Evolutionary conservation across 1,284 basidiomycete genomes (phyloP).

Genomic region (Rhodotorula sp.): DNA sequence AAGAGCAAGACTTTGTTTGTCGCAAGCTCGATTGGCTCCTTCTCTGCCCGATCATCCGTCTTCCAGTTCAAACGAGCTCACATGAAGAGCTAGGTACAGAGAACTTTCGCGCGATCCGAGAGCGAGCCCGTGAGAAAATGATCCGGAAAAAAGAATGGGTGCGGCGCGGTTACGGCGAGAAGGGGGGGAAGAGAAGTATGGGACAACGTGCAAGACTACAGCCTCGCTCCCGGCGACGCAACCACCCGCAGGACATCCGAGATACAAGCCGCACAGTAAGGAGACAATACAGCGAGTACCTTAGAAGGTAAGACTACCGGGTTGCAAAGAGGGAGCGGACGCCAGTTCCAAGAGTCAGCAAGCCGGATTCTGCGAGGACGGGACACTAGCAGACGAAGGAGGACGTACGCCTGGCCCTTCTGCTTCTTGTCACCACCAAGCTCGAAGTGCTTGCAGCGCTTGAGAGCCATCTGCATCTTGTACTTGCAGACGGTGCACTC

Average conservation of each 20-base stretch:
- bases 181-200: background rate
- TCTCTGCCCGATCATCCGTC: background rate
- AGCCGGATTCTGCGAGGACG: background rate
- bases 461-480: conserved; percentile 86
- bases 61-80: too few species aligned
- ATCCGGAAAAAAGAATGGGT: background rate
- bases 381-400: background rate
- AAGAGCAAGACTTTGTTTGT: background rate
- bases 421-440: conserved; percentile 55
- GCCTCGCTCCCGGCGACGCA: background rate
- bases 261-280: background rate
- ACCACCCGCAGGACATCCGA: background rate
- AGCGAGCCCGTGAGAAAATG: background rate
- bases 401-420: conserved; percentile 18
- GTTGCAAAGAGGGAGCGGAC: background rate
- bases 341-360: background rate
- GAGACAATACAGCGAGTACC: conserved; percentile 3
- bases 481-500: conserved; percentile 98
- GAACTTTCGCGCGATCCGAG: too few species aligned
- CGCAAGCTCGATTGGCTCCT: background rate
- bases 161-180: background rate
- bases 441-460: conserved; percentile 90
- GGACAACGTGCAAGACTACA: background rate
- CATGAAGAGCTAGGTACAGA: too few species aligned
- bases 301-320: conserved; percentile 3